Percentiles rank a stretch among this genome's conserved stretches.
These are phyloP conservation scores for Didymella pomorum DNA, from an alignment of 2,329 filamentous ascomycete species.

Conservation along the genomic window DNA sequence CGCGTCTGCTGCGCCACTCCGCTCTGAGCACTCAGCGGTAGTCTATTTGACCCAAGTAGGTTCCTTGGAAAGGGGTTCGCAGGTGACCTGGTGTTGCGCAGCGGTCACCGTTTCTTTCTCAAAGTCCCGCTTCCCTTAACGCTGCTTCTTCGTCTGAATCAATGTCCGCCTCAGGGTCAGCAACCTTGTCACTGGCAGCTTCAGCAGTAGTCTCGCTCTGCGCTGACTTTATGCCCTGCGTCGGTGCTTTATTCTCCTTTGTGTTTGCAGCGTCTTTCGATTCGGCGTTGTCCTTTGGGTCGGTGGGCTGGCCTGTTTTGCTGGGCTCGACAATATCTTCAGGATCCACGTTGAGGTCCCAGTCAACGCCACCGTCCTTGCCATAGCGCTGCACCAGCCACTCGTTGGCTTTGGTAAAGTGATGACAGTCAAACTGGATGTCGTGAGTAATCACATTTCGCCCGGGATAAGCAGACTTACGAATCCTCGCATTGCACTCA, in stretches of 20 bases:
- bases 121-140: conserved; percentile 15
- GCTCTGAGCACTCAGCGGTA: neutral
- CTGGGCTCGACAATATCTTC: conserved; percentile 38
- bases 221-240: neutral
- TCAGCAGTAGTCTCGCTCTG: neutral
- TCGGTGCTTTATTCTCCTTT: conserved; percentile 14
- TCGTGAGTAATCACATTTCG: conserved; percentile 45
- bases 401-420: conserved; percentile 82
- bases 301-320: conserved; percentile 37
- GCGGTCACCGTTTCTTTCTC: neutral
- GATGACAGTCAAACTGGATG: conserved; percentile 72
- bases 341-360: conserved; percentile 68
- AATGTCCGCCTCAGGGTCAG: conserved; percentile 17
- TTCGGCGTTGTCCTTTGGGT: conserved; percentile 3
- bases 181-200: neutral
- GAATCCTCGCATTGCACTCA: conserved; percentile 84
- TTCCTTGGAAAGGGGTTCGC: neutral
- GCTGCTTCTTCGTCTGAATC: conserved; percentile 22
- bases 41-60: neutral
- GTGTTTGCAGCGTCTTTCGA: neutral
- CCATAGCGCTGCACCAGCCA: conserved; percentile 86
- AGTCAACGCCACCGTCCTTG: conserved; percentile 81
- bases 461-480: conserved; percentile 51
- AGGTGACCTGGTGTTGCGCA: neutral
- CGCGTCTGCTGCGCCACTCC: neutral